A percentile compares a stretch with the other conserved stretches of the same genome.
These are phyloP conservation scores for Leishmania mexicana DNA, from an alignment of 208 protist genomes.

Conservation along the genomic window DNA sequence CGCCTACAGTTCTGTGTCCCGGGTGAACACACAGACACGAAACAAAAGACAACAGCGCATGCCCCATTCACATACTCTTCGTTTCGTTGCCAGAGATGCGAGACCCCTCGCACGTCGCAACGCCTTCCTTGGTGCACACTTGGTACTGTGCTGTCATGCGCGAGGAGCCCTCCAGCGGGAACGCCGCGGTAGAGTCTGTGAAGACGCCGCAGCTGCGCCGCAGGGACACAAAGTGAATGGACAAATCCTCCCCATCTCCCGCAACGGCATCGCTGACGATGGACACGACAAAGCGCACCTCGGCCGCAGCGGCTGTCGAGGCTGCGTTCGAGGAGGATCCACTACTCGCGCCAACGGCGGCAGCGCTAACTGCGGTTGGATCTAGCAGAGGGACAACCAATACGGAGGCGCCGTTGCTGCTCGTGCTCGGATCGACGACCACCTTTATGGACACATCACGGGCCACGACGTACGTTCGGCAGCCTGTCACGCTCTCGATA, in stretches of 20 bases:
- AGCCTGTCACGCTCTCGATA: constrained; percentile 30
- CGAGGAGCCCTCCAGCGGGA: constrained; percentile 12
- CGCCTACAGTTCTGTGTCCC: too few species aligned
- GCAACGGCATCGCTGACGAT: constrained; percentile 24
- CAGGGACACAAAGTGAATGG: constrained; percentile 26
- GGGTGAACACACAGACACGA: not conserved
- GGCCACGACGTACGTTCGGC: constrained; percentile 36
- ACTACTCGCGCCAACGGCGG: not conserved
- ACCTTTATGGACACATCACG: constrained; percentile 49
- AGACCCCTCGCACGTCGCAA: constrained; percentile 12
- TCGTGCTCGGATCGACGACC: constrained; percentile 29
- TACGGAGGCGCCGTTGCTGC: constrained; percentile 7
- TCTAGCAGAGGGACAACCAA: constrained; percentile 44
- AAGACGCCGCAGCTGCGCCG: constrained; percentile 26
- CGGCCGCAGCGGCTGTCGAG: not conserved
- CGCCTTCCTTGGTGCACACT: constrained; percentile 15
- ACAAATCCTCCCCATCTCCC: constrained; percentile 38
- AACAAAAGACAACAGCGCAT: too few species aligned
- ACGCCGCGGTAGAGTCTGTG: constrained; percentile 8
- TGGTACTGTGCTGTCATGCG: constrained; percentile 30
- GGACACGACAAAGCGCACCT: constrained; percentile 36
- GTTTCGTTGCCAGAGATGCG: constrained; percentile 12
- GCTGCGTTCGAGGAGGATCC: not conserved
- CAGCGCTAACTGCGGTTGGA: constrained; percentile 8
- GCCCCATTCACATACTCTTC: not conserved